Conservation (phyloP, 805 yeast genomes). For the Pachysolen tannophilus region DNA sequence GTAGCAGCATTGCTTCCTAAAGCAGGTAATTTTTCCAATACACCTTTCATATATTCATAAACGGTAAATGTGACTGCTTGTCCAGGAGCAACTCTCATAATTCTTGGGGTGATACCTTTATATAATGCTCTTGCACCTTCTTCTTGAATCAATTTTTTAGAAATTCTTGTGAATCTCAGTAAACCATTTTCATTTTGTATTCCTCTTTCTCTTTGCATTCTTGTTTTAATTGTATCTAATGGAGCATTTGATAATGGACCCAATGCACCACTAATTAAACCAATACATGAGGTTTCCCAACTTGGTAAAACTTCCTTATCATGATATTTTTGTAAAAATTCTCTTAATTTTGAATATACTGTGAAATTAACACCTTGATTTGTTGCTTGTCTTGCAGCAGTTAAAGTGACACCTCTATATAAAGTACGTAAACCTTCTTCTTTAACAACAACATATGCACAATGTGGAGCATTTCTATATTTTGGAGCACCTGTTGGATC, state of each 20-base stretch:
- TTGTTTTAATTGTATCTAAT: conserved; percentile 91
- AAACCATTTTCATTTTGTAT: conserved; percentile 57
- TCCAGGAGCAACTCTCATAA: conserved; percentile 99
- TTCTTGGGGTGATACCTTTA: conserved; percentile 97
- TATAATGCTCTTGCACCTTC: conserved; percentile 87
- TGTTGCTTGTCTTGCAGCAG: conserved; percentile 97
- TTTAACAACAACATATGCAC: conserved; percentile 69
- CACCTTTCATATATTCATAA: conserved; percentile 76
- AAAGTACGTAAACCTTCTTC: conserved; percentile 89
- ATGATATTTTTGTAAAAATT: conserved; percentile 56
- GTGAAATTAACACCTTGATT: conserved; percentile 99
- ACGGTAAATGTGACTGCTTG: conserved; percentile 98
- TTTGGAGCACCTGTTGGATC: conserved; percentile 78
- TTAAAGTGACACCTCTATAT: conserved; percentile 90
- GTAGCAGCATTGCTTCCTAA: conserved; percentile 11
- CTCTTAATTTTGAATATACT: conserved; percentile 80
- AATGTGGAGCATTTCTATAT: conserved; percentile 90
- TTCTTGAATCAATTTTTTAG: conserved; percentile 72
- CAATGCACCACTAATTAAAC: conserved; percentile 89
- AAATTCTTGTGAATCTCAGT: conserved; percentile 73
- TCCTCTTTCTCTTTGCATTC: conserved; percentile 87
- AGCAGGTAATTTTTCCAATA: conserved; percentile 37
- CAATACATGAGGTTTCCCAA: conserved; percentile 91
- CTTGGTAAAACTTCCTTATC: conserved; percentile 60
- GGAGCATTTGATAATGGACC: conserved; percentile 99